Conservation (phyloP, 768 basidiomycete genomes). For the Porpolomopsis calyptriformis region DNA sequence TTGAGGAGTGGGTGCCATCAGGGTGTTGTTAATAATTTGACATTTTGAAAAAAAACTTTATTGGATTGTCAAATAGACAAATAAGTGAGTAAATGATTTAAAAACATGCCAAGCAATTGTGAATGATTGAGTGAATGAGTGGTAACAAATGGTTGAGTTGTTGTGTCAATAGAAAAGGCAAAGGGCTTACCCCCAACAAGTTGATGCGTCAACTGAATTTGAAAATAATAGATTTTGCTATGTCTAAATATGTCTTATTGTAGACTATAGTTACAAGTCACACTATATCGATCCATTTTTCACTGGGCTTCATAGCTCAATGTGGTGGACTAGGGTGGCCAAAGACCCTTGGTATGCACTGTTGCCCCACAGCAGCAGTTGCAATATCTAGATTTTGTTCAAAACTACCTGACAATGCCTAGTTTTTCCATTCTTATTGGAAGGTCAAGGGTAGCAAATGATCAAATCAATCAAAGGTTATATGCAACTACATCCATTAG, state of each 20-base stretch:
- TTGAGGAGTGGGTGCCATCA: background rate
- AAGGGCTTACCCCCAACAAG: background rate
- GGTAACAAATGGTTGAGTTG: background rate
- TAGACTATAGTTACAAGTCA: background rate
- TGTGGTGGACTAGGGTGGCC: no score
- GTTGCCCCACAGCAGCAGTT: no score
- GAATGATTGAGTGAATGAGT: background rate
- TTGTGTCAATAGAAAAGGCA: background rate
- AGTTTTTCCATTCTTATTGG: no score
- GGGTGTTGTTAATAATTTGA: background rate
- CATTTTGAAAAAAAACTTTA: background rate
- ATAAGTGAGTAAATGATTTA: background rate
- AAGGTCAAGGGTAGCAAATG: no score
- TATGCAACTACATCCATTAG: background rate
- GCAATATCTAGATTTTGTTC: no score
- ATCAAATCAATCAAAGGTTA: background rate
- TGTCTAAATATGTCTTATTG: background rate
- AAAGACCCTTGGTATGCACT: no score
- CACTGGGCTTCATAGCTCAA: background rate
- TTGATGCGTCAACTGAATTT: background rate
- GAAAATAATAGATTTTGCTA: background rate
- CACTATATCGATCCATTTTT: background rate
- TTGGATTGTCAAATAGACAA: background rate
- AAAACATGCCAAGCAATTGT: background rate
- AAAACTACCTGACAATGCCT: no score